Base-by-base conservation (phyloP, 2,329 filamentous ascomycete species). In the Sphaerulina vaccinii region DNA sequence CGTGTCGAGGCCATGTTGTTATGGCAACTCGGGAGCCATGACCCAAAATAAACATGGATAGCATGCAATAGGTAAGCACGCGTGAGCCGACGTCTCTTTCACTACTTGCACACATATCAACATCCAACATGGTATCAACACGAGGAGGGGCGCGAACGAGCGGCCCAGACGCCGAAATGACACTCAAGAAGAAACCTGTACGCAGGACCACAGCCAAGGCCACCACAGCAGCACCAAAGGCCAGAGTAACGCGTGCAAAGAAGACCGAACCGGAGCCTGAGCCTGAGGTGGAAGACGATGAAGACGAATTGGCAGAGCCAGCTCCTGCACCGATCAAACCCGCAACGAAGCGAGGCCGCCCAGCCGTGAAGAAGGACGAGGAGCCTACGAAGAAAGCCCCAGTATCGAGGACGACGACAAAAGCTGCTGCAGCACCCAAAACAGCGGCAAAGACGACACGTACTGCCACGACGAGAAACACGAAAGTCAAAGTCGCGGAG, bases 51-150 rank as follows among this genome's bases (percentile, higher is more conserved):
- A n/a, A n/a, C n/a, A n/a, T n/a, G n/a, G n/a, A n/a, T n/a, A n/a
- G n/a, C n/a, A n/a, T n/a, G n/a, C n/a, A n/a, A 11, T 13, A 32
- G 27, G 27, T 13, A 32, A 32, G 27, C 27, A 32, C 27, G 27
- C n/a, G 27, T 32, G n/a, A 1, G 27, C n/a, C 22, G 37, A 21
- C 22, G 4, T 16, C 18, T 39, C 37, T 39, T 39, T 9, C 18
- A 13, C 19, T 18, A 53, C 33, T 22, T 33, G 36, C 23, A 42
- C 39, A 53, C 33, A 49, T 13, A 43, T 35, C 44, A 40, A 15
- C 33, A 29, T 11, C 41, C n/a, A 59, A 19, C 19, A 70, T 71
- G 68, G 68, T 70, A 33, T 65, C 68, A 15, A 71, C 68, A 49
- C 55, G 68, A 52, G 57, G 65, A 24, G 62, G 60, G 22, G 63